Percentiles rank a stretch among this genome's conserved stretches.
These are phyloP conservation scores for Pseudocohnilembus persalinus DNA, from an alignment of 169 alveolate species.

Conservation along the genomic window DNA sequence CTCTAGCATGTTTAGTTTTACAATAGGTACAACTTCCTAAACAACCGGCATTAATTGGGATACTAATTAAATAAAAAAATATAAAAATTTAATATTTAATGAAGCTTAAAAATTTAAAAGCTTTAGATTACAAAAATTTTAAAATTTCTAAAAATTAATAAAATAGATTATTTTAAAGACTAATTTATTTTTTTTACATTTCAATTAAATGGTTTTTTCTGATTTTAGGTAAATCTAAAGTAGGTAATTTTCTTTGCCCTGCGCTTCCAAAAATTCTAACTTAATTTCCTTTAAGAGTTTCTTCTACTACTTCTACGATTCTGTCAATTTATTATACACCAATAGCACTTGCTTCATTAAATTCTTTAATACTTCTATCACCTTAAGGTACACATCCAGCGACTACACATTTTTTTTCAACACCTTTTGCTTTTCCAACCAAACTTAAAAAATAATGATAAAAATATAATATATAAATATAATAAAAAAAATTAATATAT, in stretches of 20 bases:
- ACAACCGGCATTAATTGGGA: slow-evolving; percentile 97
- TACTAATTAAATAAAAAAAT: slow-evolving; percentile 20
- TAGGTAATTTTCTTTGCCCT: slow-evolving; percentile 86
- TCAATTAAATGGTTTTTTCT: slow-evolving; percentile 94
- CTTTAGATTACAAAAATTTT: too few species aligned
- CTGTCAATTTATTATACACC: slow-evolving; percentile 75
- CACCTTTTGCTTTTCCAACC: slow-evolving; percentile 66
- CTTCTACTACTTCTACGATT: slow-evolving; percentile 95
- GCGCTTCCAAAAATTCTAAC: slow-evolving; percentile 83
- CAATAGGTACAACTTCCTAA: slow-evolving; percentile 98
- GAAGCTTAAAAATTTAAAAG: too few species aligned
- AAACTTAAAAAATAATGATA: too few species aligned
- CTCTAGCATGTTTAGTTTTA: slow-evolving; percentile 98
- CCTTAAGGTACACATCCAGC: slow-evolving; percentile 98
- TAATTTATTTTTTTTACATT: slow-evolving; percentile 52
- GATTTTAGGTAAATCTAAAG: slow-evolving; percentile 96
- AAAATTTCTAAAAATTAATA: too few species aligned
- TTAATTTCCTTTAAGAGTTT: slow-evolving; percentile 92
- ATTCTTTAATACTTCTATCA: slow-evolving; percentile 80
- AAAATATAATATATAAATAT: slow-evolving; percentile 30
- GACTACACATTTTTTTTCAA: slow-evolving; percentile 81
- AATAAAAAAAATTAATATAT: too few species aligned
- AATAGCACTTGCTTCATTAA: slow-evolving; percentile 70
- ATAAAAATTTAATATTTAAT: slow-evolving; percentile 45
- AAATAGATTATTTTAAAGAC: background rate